A percentile compares a stretch with the other conserved stretches of the same genome.
phyloP scores from a whole-genome alignment of 2,329 filamentous ascomycete genomes.

The Raffaelea arxii region DNA sequence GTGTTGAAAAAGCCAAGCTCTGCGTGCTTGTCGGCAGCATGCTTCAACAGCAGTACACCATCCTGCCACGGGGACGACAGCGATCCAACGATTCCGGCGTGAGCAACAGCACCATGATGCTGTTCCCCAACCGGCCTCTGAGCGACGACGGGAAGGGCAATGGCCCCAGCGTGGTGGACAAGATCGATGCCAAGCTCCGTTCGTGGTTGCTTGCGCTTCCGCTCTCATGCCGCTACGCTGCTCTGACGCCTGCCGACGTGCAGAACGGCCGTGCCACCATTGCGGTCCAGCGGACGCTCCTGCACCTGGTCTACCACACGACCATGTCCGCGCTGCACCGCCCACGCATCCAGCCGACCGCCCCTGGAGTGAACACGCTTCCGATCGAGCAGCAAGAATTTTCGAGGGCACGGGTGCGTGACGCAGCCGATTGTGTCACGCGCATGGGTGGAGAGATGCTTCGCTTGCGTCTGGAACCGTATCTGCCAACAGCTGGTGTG shows the following conservation, averaged over 20 bases:
- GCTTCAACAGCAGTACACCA: slow-evolving; percentile 83
- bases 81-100: slow-evolving; percentile 50
- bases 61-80: slow-evolving; percentile 74
- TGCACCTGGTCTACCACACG: slow-evolving; percentile 91
- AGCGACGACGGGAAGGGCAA: slow-evolving; percentile 41
- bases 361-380: slow-evolving; percentile 41
- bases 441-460: slow-evolving; percentile 72
- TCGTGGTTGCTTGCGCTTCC: slow-evolving; percentile 69
- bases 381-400: slow-evolving; percentile 62
- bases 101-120: slow-evolving; percentile 73
- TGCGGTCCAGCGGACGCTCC: slow-evolving; percentile 66
- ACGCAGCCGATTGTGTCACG: slow-evolving; percentile 78
- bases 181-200: slow-evolving; percentile 69
- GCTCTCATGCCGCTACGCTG: slow-evolving; percentile 57
- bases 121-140: slow-evolving; percentile 79
- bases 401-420: slow-evolving; percentile 72
- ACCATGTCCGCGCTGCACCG: slow-evolving; percentile 85
- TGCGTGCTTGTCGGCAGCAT: slow-evolving; percentile 86
- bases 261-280: slow-evolving; percentile 50
- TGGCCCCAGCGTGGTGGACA: slow-evolving; percentile 59
- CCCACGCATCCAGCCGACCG: slow-evolving; percentile 77
- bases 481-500: slow-evolving; percentile 79
- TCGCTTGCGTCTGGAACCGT: slow-evolving; percentile 61
- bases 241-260: slow-evolving; percentile 42
- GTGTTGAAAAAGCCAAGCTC: slow-evolving; percentile 82